Conservation (phyloP, 1,139 yeast genomes). For the Kazachstania sp. region DNA sequence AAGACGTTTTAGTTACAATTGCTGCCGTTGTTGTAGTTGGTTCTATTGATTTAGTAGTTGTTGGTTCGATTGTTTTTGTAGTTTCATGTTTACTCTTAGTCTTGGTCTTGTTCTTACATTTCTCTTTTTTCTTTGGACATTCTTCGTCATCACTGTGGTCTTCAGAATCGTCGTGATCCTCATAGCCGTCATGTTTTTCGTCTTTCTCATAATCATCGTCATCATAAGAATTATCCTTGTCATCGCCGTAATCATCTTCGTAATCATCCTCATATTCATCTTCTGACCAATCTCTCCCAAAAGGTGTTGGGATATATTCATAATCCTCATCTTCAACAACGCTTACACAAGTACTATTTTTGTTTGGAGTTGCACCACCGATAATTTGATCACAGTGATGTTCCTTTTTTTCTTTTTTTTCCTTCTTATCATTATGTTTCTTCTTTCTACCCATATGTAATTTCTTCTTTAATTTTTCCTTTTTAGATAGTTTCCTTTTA, state of each 20-base stretch:
- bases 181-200: conserved; percentile 1
- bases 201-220: not conserved
- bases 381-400: conserved; percentile 6
- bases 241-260: not conserved
- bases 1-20: too few species aligned
- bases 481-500: not conserved
- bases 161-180: conserved; percentile 1
- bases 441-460: not conserved
- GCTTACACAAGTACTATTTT: not conserved
- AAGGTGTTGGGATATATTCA: not conserved
- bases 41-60: not conserved
- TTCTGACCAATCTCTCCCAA: not conserved
- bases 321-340: conserved; percentile 4
- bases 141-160: conserved; percentile 1
- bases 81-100: not conserved
- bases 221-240: not conserved
- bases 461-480: not conserved
- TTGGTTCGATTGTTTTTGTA: too few species aligned
- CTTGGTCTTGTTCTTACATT: not conserved
- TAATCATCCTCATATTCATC: not conserved
- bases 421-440: conserved; percentile 9
- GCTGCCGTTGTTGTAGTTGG: too few species aligned
- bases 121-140: not conserved
- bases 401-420: conserved; percentile 8
- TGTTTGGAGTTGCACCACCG: not conserved